Base-by-base conservation (phyloP, 2,329 filamentous ascomycete species). In the Alternaria solani region DNA sequence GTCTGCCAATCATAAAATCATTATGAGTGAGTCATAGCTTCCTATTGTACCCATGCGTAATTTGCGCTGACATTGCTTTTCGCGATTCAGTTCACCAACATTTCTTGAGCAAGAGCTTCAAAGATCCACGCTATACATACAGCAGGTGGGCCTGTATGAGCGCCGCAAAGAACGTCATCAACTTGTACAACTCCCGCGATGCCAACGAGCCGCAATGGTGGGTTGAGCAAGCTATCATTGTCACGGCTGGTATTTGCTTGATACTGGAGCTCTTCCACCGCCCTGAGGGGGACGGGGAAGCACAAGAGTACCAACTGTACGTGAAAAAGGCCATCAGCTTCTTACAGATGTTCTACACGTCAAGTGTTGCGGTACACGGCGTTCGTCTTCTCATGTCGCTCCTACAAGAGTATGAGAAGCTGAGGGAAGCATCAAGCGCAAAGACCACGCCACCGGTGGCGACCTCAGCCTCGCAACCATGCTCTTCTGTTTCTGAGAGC, bases 1-100 rank as follows among this genome's bases (percentile, higher is more conserved):
- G 16, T 80, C 78, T 28, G 69, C 73, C 9, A 75, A 76, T 8
- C 80, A 82, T 39, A 82, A 82, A 57, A 76, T 81, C n/a, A 81
- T 82, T 60, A 82, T 81, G 80, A 75, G 46, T 49, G 8, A 38
- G 46, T 49, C 9, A 11, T 16, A 20, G 20, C 5, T 36, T 11
- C 16, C 2, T 25, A n/a, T 16, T n/a, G 6, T 14, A 25, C 20
- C 1, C 20, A 20, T n/a, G 20, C 12, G 6, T 18, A 14, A 49
- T 3, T 1, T 26, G 26, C 8, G 32, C 46, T 49, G 18, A 49
- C 32, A n/a, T 20, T 38, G 25, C 2, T 20, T 25, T 12, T 20
- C 32, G n/a, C 38, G 14, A 23, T n/a, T 49, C 14, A 49, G 46
- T 81, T 5, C 79, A 81, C 53, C 75, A 81, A 43, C 78, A 75